These are phyloP conservation scores for Phytophthora colocasiae DNA, from an alignment of 352 stramenopile species.

Conservation along the genomic window DNA sequence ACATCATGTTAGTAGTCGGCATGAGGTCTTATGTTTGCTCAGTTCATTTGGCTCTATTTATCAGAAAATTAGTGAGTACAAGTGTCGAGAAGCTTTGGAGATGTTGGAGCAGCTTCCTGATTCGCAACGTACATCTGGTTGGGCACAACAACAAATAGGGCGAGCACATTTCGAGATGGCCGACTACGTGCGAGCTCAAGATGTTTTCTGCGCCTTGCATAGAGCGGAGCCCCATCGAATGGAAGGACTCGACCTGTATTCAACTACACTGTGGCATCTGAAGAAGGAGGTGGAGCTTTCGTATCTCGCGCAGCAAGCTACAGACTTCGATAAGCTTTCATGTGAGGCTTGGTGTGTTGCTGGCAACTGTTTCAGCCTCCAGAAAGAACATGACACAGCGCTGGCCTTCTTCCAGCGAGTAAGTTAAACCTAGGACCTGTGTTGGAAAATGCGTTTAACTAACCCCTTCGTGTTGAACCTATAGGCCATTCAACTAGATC, in stretches of 20 bases:
- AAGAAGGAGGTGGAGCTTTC: constrained; percentile 98
- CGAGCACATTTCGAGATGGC: constrained; percentile 96
- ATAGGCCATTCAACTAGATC: constrained; percentile 93
- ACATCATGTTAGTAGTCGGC: constrained; percentile 18
- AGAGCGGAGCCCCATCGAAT: constrained; percentile 93
- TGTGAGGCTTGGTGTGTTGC: constrained; percentile 97
- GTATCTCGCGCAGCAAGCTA: constrained; percentile 95
- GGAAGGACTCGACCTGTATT: constrained; percentile 95
- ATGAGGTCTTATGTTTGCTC: constrained; percentile 65
- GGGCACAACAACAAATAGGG: constrained; percentile 94
- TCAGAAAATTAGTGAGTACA: constrained; percentile 75
- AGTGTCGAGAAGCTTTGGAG: constrained; percentile 88
- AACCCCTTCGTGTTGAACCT: constrained; percentile 1
- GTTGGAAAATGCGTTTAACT: constrained; percentile 1
- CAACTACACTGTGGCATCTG: constrained; percentile 96
- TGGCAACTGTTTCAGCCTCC: constrained; percentile 98
- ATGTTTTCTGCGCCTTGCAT: constrained; percentile 92
- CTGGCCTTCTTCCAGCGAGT: constrained; percentile 96
- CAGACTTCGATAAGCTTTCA: constrained; percentile 93
- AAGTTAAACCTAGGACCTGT: constrained; percentile 15
- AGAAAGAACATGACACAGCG: constrained; percentile 98
- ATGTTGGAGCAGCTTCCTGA: constrained; percentile 87
- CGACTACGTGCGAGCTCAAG: constrained; percentile 93
- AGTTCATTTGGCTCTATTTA: constrained; percentile 80
- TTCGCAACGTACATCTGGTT: constrained; percentile 92